These are phyloP conservation scores for Lactarius hatsudake DNA, from an alignment of 768 basidiomycete species.

Conservation along the genomic window DNA sequence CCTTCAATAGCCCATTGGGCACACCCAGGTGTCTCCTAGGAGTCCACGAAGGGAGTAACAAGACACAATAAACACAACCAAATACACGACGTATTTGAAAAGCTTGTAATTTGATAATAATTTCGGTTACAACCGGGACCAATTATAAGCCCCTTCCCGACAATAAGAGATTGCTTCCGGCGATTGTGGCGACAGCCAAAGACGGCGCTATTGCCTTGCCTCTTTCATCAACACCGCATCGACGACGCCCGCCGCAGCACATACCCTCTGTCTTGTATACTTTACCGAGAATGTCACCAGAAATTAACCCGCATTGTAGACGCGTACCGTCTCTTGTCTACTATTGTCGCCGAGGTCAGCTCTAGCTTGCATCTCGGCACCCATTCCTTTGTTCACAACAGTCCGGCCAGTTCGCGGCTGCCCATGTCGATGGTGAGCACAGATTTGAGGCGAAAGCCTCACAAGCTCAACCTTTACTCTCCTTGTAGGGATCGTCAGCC, in stretches of 20 bases:
- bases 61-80: no score
- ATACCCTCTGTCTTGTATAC: conserved; percentile 14
- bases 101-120: no score
- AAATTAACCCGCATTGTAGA: conserved; percentile 34
- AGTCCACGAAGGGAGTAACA: no score
- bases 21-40: no score
- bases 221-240: conserved; percentile 1
- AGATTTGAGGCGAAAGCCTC: conserved; percentile 5
- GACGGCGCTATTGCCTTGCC: neutral
- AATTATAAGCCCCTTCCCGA: no score
- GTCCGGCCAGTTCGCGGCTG: conserved; percentile 50
- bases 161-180: neutral
- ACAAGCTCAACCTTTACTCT: neutral
- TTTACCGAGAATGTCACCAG: conserved; percentile 37
- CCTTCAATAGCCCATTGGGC: no score
- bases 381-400: conserved; percentile 12
- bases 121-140: no score
- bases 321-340: conserved; percentile 62
- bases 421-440: conserved; percentile 60
- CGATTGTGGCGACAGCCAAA: neutral
- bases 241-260: conserved; percentile 1
- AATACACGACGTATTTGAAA: no score
- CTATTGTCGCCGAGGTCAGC: conserved; percentile 71
- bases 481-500: conserved; percentile 53
- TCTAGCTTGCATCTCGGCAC: conserved; percentile 10